A percentile compares a stretch with the other conserved stretches of the same genome.
Conservation (phyloP, 306 rosid species). For the Delonix regia region DNA sequence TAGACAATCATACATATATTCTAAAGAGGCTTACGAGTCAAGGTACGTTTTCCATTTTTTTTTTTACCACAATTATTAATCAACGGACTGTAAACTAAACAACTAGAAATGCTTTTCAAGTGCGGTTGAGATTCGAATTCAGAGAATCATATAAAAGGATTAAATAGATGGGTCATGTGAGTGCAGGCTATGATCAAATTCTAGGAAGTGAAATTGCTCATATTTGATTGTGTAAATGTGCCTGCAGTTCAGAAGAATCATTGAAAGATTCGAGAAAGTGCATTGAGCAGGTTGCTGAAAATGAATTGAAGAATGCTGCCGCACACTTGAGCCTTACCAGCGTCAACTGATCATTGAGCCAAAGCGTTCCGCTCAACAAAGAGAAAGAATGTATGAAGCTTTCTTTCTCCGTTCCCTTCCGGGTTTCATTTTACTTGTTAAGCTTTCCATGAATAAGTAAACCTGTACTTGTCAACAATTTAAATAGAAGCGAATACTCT, state of each 20-base stretch:
- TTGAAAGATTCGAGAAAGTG: slow-evolving; percentile 60
- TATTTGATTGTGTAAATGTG: slow-evolving; percentile 12
- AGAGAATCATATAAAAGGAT: background rate
- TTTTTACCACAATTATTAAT: background rate
- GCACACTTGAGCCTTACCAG: slow-evolving; percentile 79
- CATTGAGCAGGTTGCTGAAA: slow-evolving; percentile 53
- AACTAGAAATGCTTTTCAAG: background rate
- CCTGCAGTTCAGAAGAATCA: slow-evolving; percentile 72
- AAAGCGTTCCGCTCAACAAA: background rate
- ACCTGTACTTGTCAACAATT: slow-evolving; percentile 22
- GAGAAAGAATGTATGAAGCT: slow-evolving; percentile 34
- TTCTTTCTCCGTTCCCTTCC: slow-evolving; percentile 19
- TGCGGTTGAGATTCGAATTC: background rate
- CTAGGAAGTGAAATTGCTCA: slow-evolving; percentile 25
- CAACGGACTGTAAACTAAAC: background rate
- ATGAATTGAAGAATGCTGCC: slow-evolving; percentile 73
- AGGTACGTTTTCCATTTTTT: slow-evolving; percentile 45
- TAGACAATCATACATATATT: slow-evolving; percentile 69
- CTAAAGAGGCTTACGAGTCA: slow-evolving; percentile 77
- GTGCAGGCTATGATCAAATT: slow-evolving; percentile 17
- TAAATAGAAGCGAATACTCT: slow-evolving; percentile 34
- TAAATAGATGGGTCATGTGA: background rate
- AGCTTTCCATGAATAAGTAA: slow-evolving; percentile 21
- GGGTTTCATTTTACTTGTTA: slow-evolving; percentile 29
- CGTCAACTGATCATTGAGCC: slow-evolving; percentile 52